Evolutionary conservation across 257 asterid genomes (phyloP), one percentile per base, ranked within the genome.

Genomic region (Penstemon barbatus): DNA sequence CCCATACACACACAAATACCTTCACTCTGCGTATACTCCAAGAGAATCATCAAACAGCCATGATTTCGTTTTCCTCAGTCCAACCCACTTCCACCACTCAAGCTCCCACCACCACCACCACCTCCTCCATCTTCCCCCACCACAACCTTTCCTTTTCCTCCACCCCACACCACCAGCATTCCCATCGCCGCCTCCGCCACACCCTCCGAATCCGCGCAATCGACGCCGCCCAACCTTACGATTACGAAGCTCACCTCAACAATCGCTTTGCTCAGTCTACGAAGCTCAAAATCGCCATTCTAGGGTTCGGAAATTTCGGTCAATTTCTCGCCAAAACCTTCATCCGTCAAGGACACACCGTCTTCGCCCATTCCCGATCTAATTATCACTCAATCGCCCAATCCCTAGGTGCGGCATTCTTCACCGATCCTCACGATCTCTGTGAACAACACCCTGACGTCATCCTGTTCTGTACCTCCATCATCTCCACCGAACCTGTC

Each of bases 391-490:
- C 87, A 48, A 57, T 73, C 12, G 95, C 97, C 0, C 70, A 80
- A 49, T 76, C 91, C 0, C 61, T 90, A 19, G 95, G 92, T 12
- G 92, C 82, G 13, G 70, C 82, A 1, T 91, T 88, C 79, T 86
- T 80, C 75, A 52, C 81, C 77, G 95, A 91, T 78, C 86, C 84
- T 0, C 81, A 91, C 61, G 97, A 91, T 63, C 85, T 91, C 37
- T 91, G 97, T 69, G 96, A 91, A 54, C 88, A 86, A 74, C 96
- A 88, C 70, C 97, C 96, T 2, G 97, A 91, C 57, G 91, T 91
- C 12, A 88, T 91, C 44, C 79, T 91, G 0, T 40, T 91, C 7
- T 86, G 91, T 45, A 86, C 97, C 0, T 87, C 96, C 44, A 84
- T 91, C 2, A 71, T 91, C 3, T 84, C 90, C 2, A 85, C 89